phyloP scores from a whole-genome alignment of 495 filamentous ascomycete species.

The Staphylotrichum tortipilum region DNA sequence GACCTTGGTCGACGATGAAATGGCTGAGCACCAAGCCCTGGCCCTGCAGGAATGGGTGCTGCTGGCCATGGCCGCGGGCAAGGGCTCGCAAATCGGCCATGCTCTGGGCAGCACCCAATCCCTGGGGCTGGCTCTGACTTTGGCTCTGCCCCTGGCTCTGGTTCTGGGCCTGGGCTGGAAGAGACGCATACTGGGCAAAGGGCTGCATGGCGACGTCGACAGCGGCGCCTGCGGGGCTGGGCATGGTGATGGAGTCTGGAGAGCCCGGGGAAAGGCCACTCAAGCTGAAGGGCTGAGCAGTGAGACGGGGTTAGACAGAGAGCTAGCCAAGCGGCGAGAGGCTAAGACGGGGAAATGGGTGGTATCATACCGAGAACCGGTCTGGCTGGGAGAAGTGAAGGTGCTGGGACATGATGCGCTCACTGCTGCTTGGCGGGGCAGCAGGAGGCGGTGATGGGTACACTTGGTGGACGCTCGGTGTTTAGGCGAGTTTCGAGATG shows the following conservation, averaged over 20 bases:
- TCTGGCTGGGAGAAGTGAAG: conserved; percentile 1
- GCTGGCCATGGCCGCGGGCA: neutral
- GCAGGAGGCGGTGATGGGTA: no score
- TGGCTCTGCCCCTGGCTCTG: no score
- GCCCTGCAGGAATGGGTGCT: neutral
- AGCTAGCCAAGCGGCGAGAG: no score
- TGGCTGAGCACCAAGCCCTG: neutral
- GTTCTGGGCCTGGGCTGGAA: neutral
- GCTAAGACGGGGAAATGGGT: no score
- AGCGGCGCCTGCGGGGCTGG: neutral
- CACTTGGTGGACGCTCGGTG: no score
- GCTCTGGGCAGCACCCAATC: neutral
- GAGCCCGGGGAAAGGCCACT: conserved; percentile 5
- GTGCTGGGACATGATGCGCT: conserved; percentile 13
- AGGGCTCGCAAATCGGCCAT: neutral
- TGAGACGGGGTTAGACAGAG: neutral
- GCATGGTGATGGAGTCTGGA: conserved; percentile 8
- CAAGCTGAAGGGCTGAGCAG: neutral
- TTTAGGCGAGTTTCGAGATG: no score
- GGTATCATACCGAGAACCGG: conserved; percentile 6
- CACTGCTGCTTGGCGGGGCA: no score
- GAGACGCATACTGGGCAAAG: neutral
- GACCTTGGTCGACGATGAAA: conserved; percentile 1
- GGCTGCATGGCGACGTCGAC: neutral
- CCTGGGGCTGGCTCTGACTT: no score